A percentile compares a stretch with the other conserved stretches of the same genome.
Evolutionary conservation across 768 basidiomycete genomes (phyloP).

Genomic region (Coprinopsis sp.): DNA sequence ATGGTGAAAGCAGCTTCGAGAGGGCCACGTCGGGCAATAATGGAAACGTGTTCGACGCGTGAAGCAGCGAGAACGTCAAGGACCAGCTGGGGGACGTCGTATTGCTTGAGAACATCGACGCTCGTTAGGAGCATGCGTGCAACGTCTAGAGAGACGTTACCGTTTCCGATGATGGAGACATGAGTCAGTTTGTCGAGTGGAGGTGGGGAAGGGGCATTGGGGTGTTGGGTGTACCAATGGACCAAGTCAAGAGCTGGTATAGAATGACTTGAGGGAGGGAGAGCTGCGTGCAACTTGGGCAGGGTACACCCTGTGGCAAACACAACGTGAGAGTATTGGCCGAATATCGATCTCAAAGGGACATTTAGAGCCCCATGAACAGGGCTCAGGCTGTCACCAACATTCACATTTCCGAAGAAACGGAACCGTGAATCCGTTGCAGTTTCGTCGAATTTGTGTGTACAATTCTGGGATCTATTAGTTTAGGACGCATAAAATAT

Average conservation of each 20-base stretch:
- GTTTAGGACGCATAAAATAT: background rate
- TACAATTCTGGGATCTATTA: slow-evolving; percentile 72
- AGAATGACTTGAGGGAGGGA: slow-evolving; percentile 46
- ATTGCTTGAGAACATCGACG: slow-evolving; percentile 53
- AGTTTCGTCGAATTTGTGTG: slow-evolving; percentile 85
- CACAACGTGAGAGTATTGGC: slow-evolving; percentile 80
- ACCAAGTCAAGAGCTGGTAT: slow-evolving; percentile 80
- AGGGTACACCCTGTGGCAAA: slow-evolving; percentile 83
- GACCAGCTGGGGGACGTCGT: slow-evolving; percentile 76
- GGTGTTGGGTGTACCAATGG: slow-evolving; percentile 96
- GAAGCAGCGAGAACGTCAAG: slow-evolving; percentile 62
- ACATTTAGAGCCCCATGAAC: slow-evolving; percentile 54
- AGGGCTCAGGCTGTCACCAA: slow-evolving; percentile 33
- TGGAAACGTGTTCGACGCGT: slow-evolving; percentile 68
- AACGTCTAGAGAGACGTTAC: slow-evolving; percentile 91
- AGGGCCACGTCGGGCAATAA: slow-evolving; percentile 83
- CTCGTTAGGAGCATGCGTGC: slow-evolving; percentile 84
- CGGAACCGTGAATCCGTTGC: slow-evolving; percentile 76
- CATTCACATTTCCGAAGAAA: slow-evolving; percentile 89
- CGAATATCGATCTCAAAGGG: slow-evolving; percentile 55
- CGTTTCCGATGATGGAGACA: slow-evolving; percentile 86
- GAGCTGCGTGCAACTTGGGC: slow-evolving; percentile 51
- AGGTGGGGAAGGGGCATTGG: slow-evolving; percentile 49
- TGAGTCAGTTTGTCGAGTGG: slow-evolving; percentile 65
- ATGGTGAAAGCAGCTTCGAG: slow-evolving; percentile 86